Conservation (phyloP, 768 basidiomycete genomes). For the Filobasidium floriforme region DNA sequence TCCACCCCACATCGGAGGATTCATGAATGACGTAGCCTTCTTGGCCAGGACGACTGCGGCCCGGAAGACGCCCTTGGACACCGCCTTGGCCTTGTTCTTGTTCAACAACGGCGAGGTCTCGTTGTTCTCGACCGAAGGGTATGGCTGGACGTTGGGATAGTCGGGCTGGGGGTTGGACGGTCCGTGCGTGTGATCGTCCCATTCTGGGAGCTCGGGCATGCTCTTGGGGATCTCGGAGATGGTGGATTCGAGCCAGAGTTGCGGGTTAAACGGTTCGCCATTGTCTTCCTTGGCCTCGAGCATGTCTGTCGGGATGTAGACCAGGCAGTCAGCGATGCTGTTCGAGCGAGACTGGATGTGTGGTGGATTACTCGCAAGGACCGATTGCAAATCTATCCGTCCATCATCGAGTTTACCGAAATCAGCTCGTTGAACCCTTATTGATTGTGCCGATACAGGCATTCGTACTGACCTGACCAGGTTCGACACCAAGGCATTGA, state of each 20-base stretch:
- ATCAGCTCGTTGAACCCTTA: background rate
- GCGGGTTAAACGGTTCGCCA: constrained; percentile 4
- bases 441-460: background rate
- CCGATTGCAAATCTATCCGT: constrained; percentile 32
- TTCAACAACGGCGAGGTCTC: constrained; percentile 33
- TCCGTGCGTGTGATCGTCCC: background rate
- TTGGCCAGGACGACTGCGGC: constrained; percentile 12
- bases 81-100: constrained; percentile 23
- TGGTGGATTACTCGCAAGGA: constrained; percentile 24
- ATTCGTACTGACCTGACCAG: constrained; percentile 27
- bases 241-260: background rate
- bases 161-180: constrained; percentile 9
- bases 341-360: too few species aligned
- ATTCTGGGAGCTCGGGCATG: background rate
- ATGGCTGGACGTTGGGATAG: constrained; percentile 32
- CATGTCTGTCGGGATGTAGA: background rate
- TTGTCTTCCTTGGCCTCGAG: background rate
- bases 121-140: constrained; percentile 18
- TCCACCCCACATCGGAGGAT: constrained; percentile 42
- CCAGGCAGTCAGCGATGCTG: background rate
- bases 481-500: constrained; percentile 43
- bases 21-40: constrained; percentile 28
- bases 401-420: background rate
- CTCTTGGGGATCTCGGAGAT: background rate
- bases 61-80: constrained; percentile 21